Conservation (phyloP, 805 yeast genomes). For the Pichia membranifaciens region DNA sequence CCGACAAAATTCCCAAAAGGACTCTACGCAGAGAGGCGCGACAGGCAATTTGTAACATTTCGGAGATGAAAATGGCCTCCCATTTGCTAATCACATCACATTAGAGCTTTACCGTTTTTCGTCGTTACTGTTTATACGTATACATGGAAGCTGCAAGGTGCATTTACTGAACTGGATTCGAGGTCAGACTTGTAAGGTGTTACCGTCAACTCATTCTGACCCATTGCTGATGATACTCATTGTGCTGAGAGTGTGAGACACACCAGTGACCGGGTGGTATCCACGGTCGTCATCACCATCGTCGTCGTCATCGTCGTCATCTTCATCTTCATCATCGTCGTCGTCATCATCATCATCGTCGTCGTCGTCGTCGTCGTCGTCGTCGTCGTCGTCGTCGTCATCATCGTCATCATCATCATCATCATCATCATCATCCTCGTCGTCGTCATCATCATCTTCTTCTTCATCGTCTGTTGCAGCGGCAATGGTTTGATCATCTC, state of each 20-base stretch:
- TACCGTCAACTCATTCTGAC: conserved; percentile 5
- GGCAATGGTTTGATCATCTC: no score
- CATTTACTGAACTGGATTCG: background rate
- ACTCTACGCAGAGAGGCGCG: no score
- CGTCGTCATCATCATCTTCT: background rate
- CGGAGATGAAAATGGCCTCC: no score
- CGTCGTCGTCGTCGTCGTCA: background rate
- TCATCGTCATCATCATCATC: background rate
- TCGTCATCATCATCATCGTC: no score
- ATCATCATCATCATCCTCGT: background rate
- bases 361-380: background rate
- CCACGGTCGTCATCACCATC: background rate
- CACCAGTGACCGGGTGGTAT: background rate
- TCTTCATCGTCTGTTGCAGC: background rate
- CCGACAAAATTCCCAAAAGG: background rate
- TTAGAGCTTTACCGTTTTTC: no score
- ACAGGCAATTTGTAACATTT: no score
- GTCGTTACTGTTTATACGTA: no score
- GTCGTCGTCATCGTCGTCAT: background rate
- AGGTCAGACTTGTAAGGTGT: no score
- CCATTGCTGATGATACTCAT: conserved; percentile 24
- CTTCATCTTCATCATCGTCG: background rate
- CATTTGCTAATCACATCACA: no score
- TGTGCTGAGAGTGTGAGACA: conserved; percentile 10
- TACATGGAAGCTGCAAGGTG: background rate